phyloP scores from a whole-genome alignment of 345 rosid genomes.

The Draba incana region DNA sequence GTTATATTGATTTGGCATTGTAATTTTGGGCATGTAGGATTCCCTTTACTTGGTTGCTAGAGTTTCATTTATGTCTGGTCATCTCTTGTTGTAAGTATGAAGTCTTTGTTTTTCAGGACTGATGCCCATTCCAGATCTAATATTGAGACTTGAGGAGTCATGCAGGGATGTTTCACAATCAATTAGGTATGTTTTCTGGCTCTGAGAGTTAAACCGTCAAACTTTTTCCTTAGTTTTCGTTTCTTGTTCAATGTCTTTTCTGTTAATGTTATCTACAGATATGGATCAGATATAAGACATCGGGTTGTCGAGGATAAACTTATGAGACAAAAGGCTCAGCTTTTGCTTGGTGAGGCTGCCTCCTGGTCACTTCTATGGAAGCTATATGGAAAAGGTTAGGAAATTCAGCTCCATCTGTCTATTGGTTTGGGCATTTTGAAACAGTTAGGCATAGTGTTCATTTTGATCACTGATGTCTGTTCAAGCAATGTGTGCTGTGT shows the following conservation, averaged over 20 bases:
- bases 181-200: constrained; percentile 60
- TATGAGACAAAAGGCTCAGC: constrained; percentile 93
- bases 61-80: constrained; percentile 9
- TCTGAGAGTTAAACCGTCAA: constrained; percentile 10
- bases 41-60: constrained; percentile 13
- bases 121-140: constrained; percentile 83
- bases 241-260: constrained; percentile 18
- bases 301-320: constrained; percentile 89
- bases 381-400: constrained; percentile 92
- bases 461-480: constrained; percentile 20
- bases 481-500: constrained; percentile 24
- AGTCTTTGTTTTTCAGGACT: constrained; percentile 58
- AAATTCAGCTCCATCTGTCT: constrained; percentile 27
- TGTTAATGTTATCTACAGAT: constrained; percentile 51
- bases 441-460: constrained; percentile 10
- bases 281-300: constrained; percentile 67
- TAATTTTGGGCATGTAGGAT: constrained; percentile 15
- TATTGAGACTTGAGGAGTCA: constrained; percentile 73
- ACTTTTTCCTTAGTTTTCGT: constrained; percentile 1
- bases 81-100: constrained; percentile 14
- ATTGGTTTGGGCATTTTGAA: constrained; percentile 13
- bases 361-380: constrained; percentile 98
- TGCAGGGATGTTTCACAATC: constrained; percentile 86
- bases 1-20: constrained; percentile 6
- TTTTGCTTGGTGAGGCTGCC: constrained; percentile 95